Evolutionary conservation across 2,329 filamentous ascomycete species (phyloP), one percentile per base, ranked within the genome.

Genomic region (Plenodomus biglobosus): DNA sequence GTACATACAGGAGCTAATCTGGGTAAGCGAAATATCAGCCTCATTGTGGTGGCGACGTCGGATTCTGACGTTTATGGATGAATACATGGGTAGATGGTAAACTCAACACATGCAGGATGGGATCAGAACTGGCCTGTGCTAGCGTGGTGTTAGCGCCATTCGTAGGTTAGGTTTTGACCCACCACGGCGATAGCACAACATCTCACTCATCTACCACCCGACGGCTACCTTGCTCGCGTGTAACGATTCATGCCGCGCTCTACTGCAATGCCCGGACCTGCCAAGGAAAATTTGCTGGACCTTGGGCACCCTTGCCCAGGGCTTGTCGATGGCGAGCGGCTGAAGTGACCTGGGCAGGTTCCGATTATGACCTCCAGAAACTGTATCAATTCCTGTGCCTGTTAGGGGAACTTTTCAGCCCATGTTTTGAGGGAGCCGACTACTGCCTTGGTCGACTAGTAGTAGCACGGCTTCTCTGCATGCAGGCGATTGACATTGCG

Each of bases 311-410:
- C 22, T 43, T 44, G 40, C 36, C 35, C 48, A 48, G 36, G 27
- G 27, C 45, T 37, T 35, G 40, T 38, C 40, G 37, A 42, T 36
- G 30, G 27, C 46, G 17, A 32, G 17, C 27, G 37, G 50, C 47
- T 44, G 47, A 47, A 39, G 30, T 27, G 22, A 27, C 40, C 27
- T 32, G 11, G 27, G 27, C 7, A 32, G 27, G 40, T 41, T 38
- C 34, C 43, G 47, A 46, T 41, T 34, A 53, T 47, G 50, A 47
- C 43, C 46, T 46, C 47, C 44, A 41, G 40, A 42, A 38, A 41
- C 43, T 37, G 42, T 36, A 38, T 22, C 38, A 30, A 27, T 13
- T 19, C 17, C 32, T 42, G 44, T 40, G 37, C 34, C 38, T 38
- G 38, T 50, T 45, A 53, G 50, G 50, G 38, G 47, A 47, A 30